Evolutionary conservation across 305 asterid species (phyloP), one percentile per base, ranked within the genome.

Genomic region (Fraxinus greggii): DNA sequence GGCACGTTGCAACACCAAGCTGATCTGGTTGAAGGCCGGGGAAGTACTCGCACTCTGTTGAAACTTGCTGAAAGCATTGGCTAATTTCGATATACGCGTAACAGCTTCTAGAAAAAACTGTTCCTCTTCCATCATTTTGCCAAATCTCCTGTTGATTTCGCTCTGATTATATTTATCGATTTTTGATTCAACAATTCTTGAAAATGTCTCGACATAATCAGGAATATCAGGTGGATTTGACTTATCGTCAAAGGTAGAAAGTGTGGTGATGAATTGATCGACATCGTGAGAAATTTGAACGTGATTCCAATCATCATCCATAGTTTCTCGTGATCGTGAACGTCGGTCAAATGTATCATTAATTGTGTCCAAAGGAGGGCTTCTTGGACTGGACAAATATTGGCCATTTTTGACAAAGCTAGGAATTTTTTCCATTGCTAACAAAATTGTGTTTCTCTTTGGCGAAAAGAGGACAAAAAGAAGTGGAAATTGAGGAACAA

Each of bases 41-140:
- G 87, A 84, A 13, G 86, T 70, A n/a, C 15, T 74, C 8, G 89
- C 10, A 32, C 85, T 81, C 3, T 92, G 69, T 1, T 96, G 77
- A 45, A 90, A 92, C n/a, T 87, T 92, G 31, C 85, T 38, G 40
- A 89, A 75, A 0, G 87, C 88, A 61, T 82, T 80, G 2, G 87
- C 77, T 82, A 93, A 76, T 82, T 84, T 90, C 17, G 91, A 90
- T 29, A 92, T 79, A 8, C 91, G 90, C 33, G 78, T 78, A 1
- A 94, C 92, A 0, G 94, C 91, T 19, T 90, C 95, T 13, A 92
- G 82, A 83, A 94, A 92, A 40, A 83, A n/a, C n/a, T 80, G 28
- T 35, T 93, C 96, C 10, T 93, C 94, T 59, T 88, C 91, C 0
- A 74, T 83, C 83, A 81, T 51, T 83, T 82, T 88, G 0, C 90